These are phyloP conservation scores for Lepiota brunneoincarnata DNA, from an alignment of 768 basidiomycete genomes.

Conservation along the genomic window DNA sequence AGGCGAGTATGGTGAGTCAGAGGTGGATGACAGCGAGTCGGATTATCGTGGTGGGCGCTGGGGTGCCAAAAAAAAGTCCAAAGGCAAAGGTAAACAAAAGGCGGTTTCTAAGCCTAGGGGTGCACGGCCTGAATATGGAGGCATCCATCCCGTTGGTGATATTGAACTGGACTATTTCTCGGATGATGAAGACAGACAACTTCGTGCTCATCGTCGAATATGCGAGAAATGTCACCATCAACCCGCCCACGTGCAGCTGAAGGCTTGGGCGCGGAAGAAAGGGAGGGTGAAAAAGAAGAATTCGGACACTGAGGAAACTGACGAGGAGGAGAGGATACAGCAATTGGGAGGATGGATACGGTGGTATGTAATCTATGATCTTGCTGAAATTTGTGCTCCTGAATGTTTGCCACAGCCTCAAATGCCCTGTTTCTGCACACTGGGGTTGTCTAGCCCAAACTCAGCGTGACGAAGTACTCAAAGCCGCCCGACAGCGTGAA, in stretches of 20 bases:
- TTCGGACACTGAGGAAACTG: constrained; percentile 43
- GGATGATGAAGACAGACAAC: constrained; percentile 52
- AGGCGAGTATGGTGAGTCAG: constrained; percentile 2
- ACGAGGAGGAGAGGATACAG: constrained; percentile 50
- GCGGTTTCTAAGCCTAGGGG: constrained; percentile 23
- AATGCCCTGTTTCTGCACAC: constrained; percentile 74
- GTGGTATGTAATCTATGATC: constrained; percentile 49
- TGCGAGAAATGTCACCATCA: constrained; percentile 71
- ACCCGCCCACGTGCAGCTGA: constrained; percentile 57
- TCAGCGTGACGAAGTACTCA: constrained; percentile 72
- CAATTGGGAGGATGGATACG: constrained; percentile 79
- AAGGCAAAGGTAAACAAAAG: constrained; percentile 18
- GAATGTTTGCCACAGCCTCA: constrained; percentile 47
- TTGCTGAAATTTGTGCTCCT: neutral
- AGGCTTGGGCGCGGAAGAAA: constrained; percentile 31
- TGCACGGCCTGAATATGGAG: constrained; percentile 40
- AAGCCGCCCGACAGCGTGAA: constrained; percentile 58
- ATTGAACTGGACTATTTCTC: constrained; percentile 46
- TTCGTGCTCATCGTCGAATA: constrained; percentile 56
- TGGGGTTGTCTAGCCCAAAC: constrained; percentile 69
- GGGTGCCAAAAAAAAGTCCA: constrained; percentile 3
- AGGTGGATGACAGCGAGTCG: constrained; percentile 16
- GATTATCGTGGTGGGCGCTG: constrained; percentile 13
- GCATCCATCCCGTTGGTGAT: constrained; percentile 38
- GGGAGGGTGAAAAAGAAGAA: constrained; percentile 40